Percentiles rank a stretch among this genome's conserved stretches.
Conservation (phyloP, 2,329 filamentous ascomycete species). For the Colletotrichum eleusines region DNA sequence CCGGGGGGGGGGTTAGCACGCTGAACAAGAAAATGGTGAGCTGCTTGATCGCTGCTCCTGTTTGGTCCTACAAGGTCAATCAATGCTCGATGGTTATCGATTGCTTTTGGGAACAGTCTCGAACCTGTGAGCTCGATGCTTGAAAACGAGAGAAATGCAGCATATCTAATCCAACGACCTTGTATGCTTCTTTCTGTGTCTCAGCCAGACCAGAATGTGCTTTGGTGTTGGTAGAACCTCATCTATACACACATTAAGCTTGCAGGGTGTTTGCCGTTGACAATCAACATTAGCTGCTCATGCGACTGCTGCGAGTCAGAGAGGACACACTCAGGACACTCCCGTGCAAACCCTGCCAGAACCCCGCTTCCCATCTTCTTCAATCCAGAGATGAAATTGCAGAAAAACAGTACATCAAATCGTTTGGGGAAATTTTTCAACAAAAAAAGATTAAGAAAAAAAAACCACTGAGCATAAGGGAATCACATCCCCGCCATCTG, state of each 20-base stretch:
- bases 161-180: too few species aligned
- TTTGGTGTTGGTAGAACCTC: neutral
- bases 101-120: neutral
- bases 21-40: slow-evolving; percentile 1
- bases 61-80: neutral
- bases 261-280: neutral
- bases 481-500: neutral
- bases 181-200: neutral
- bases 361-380: neutral
- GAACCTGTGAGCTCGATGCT: neutral
- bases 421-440: too few species aligned
- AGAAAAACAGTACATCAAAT: neutral
- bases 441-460: neutral
- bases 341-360: neutral
- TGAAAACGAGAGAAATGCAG: neutral
- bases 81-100: neutral
- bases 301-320: slow-evolving; percentile 1
- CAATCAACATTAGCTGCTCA: slow-evolving; percentile 3
- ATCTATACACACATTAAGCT: neutral
- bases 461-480: neutral
- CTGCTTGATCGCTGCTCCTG: neutral
- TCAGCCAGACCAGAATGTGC: neutral
- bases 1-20: neutral
- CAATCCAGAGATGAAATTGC: neutral
- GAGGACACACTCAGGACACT: neutral